phyloP scores from a whole-genome alignment of 306 rosid genomes.

The Medicago arabica region DNA sequence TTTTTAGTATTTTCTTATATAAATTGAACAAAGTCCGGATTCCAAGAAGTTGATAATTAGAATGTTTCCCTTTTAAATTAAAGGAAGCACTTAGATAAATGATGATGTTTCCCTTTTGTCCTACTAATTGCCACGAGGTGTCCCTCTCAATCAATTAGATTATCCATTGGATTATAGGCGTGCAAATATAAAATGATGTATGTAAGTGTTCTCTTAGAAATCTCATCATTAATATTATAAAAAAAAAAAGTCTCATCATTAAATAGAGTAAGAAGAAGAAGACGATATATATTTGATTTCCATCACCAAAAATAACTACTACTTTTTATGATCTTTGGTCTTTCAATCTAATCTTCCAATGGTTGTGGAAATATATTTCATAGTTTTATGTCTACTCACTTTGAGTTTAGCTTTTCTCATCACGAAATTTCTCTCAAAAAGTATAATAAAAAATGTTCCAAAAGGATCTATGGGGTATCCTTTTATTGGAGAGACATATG shows the following conservation, averaged over 20 bases:
- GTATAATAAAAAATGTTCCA: slow-evolving; percentile 53
- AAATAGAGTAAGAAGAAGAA: background rate
- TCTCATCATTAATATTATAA: background rate
- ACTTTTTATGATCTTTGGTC: background rate
- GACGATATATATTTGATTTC: background rate
- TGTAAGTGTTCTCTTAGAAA: background rate
- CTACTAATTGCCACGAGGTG: background rate
- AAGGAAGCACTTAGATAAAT: no score
- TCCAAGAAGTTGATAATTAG: no score
- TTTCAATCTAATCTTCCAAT: slow-evolving; percentile 15
- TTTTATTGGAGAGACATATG: slow-evolving; percentile 57
- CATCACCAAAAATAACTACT: background rate
- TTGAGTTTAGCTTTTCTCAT: slow-evolving; percentile 43
- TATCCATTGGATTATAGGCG: slow-evolving; percentile 11
- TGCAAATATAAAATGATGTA: background rate
- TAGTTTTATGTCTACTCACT: slow-evolving; percentile 46
- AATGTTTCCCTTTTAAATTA: no score
- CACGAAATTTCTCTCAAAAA: slow-evolving; percentile 43
- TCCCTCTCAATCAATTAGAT: background rate
- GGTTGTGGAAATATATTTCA: slow-evolving; percentile 37
- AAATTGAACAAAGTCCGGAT: no score
- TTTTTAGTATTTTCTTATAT: no score
- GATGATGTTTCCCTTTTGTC: no score
- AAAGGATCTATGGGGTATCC: slow-evolving; percentile 64
- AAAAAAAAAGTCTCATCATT: background rate